phyloP scores from a whole-genome alignment of 352 stramenopile genomes.

The Phytophthora pluvialis region DNA sequence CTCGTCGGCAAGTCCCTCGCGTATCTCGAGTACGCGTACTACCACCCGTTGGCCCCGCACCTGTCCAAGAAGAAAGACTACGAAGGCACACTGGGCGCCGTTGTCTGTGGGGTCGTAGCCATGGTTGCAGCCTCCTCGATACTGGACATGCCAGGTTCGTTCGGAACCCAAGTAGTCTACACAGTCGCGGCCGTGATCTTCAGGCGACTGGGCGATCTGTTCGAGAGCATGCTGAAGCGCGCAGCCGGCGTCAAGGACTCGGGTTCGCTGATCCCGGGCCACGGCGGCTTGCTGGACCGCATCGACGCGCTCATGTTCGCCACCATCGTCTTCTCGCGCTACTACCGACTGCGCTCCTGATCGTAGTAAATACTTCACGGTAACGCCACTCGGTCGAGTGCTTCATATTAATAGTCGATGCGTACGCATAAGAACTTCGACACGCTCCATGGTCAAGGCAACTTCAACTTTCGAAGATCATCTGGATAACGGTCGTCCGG shows the following conservation, averaged over 20 bases:
- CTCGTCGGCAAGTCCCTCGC: slow-evolving; percentile 87
- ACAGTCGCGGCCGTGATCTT: slow-evolving; percentile 87
- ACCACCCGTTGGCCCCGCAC: slow-evolving; percentile 60
- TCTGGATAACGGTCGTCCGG: slow-evolving; percentile 8
- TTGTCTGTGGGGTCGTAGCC: slow-evolving; percentile 71
- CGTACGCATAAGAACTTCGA: too few relatives aligned
- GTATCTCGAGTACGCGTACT: slow-evolving; percentile 76
- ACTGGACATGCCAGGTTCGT: slow-evolving; percentile 63
- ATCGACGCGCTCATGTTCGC: slow-evolving; percentile 94
- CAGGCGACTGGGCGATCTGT: slow-evolving; percentile 93
- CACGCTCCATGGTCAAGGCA: slow-evolving; percentile 1
- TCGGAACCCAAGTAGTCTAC: slow-evolving; percentile 76
- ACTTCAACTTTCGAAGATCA: slow-evolving; percentile 13
- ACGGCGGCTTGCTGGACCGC: slow-evolving; percentile 94
- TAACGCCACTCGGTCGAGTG: too few relatives aligned
- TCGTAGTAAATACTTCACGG: too few relatives aligned
- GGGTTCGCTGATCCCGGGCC: slow-evolving; percentile 93
- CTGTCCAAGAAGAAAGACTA: background rate
- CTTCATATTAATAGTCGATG: too few relatives aligned
- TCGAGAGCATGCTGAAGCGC: slow-evolving; percentile 94
- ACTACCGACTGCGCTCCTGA: slow-evolving; percentile 27
- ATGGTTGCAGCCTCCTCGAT: slow-evolving; percentile 62
- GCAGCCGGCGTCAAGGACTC: slow-evolving; percentile 94
- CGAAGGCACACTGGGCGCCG: slow-evolving; percentile 78
- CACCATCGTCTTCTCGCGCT: slow-evolving; percentile 54